phyloP scores from a whole-genome alignment of 805 yeast species.

The Kuraishia hungarica region DNA sequence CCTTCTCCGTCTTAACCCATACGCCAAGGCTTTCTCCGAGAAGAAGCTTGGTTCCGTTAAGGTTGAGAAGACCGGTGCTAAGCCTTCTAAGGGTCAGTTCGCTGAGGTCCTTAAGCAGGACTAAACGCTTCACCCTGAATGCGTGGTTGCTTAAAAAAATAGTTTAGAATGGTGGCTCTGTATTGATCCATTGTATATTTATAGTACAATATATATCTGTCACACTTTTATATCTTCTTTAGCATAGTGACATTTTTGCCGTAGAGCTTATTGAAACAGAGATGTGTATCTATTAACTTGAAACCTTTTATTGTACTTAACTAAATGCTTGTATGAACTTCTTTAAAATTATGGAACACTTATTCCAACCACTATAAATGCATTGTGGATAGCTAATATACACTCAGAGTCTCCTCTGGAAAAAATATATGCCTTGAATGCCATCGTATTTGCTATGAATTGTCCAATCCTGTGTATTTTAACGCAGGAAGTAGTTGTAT shows the following conservation, averaged over 20 bases:
- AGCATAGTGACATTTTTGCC: neutral
- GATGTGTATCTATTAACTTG: neutral
- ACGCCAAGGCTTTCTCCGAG: constrained; percentile 94
- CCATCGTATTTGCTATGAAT: neutral
- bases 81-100: constrained; percentile 69
- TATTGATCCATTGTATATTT: neutral
- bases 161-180: neutral
- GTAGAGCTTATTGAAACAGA: too few species aligned
- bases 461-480: constrained; percentile 7
- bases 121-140: neutral
- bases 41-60: constrained; percentile 83
- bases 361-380: constrained; percentile 1
- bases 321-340: neutral
- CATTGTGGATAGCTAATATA: neutral
- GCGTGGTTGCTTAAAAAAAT: neutral
- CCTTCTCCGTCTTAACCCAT: constrained; percentile 97
- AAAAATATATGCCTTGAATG: neutral
- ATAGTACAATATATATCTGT: neutral
- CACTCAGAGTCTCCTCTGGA: constrained; percentile 1
- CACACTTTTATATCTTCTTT: neutral
- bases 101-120: constrained; percentile 46
- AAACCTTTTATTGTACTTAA: neutral
- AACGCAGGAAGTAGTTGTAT: constrained; percentile 67
- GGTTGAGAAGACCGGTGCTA: constrained; percentile 53
- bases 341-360: neutral